A percentile compares a stretch with the other conserved stretches of the same genome.
These are phyloP conservation scores for Cladorrhinum sp. DNA, from an alignment of 2,329 filamentous ascomycete genomes.

Conservation along the genomic window DNA sequence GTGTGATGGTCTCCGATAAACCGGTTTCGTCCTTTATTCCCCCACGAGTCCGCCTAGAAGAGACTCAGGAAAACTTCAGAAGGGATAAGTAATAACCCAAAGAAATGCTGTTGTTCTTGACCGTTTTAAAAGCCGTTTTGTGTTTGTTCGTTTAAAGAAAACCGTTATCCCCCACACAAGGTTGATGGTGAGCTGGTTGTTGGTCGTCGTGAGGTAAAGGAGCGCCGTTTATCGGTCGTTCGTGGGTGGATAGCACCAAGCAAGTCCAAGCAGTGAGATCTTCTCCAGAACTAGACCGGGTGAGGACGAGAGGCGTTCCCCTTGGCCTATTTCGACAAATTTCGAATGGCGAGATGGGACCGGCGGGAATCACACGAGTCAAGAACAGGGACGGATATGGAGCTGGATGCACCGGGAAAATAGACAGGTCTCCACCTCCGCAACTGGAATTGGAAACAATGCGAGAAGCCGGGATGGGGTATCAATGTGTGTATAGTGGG, in stretches of 20 bases:
- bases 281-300: neutral
- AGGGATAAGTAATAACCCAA: neutral
- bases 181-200: neutral
- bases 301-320: neutral
- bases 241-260: neutral
- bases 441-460: conserved; percentile 10
- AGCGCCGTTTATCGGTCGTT: neutral
- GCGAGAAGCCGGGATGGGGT: conserved; percentile 8
- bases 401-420: conserved; percentile 5
- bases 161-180: neutral
- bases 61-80: conserved; percentile 1
- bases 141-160: conserved; percentile 4
- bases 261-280: conserved; percentile 2
- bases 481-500: conserved; percentile 6
- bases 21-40: neutral
- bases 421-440: conserved; percentile 10
- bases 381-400: conserved; percentile 8
- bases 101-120: neutral
- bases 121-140: conserved; percentile 6
- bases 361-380: conserved; percentile 11
- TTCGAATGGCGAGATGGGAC: neutral
- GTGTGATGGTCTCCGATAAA: neutral
- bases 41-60: neutral
- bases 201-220: neutral
- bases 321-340: conserved; percentile 5